phyloP scores from a whole-genome alignment of 176 grass and related monocot species.

The Eleusine indica region DNA sequence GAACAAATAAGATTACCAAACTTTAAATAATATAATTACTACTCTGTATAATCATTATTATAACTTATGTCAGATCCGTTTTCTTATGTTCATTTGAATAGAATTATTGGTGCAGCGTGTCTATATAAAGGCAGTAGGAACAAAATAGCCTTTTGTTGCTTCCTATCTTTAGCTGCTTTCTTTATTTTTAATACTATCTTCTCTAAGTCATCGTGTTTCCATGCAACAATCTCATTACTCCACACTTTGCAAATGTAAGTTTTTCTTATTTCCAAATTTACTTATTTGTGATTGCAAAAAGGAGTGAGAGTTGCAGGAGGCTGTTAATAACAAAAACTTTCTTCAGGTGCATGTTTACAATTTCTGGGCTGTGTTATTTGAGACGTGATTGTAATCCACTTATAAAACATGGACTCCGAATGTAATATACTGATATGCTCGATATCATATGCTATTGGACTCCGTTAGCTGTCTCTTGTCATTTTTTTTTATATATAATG shows the following conservation, averaged over 20 bases:
- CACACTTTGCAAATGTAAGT: neutral
- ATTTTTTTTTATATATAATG: neutral
- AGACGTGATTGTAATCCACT: neutral
- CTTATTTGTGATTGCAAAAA: neutral
- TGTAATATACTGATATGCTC: neutral
- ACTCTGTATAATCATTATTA: too few relatives aligned
- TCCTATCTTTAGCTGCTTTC: neutral
- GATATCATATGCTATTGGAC: neutral
- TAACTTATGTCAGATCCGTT: neutral
- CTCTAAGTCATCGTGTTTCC: neutral
- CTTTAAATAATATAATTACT: neutral
- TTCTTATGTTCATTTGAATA: slow-evolving; percentile 12
- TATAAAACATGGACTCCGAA: neutral
- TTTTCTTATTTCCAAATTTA: neutral
- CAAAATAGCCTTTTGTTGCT: neutral
- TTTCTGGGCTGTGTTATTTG: neutral
- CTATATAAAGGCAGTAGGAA: neutral
- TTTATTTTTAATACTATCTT: neutral
- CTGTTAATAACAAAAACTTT: slow-evolving; percentile 14
- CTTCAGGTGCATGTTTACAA: slow-evolving; percentile 2
- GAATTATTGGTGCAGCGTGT: slow-evolving; percentile 2
- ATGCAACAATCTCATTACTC: neutral
- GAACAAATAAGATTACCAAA: slow-evolving; percentile 11
- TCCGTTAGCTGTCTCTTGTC: slow-evolving; percentile 9
- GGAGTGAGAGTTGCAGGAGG: neutral